Conservation (phyloP, 2,329 filamentous ascomycete genomes). For the Fusarium marasasianum region DNA sequence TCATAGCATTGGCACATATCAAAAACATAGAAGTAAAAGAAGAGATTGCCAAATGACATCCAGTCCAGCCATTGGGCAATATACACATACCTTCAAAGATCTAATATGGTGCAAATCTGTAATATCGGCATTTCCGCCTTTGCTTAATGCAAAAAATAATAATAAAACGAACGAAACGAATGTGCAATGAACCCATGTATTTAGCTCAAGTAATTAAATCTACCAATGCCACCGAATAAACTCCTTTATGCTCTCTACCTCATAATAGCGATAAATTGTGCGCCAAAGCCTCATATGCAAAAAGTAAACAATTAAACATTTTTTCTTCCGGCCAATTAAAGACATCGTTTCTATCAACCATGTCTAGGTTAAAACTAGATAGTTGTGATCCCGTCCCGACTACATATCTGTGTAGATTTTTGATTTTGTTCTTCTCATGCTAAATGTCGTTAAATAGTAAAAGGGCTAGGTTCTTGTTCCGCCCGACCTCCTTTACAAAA, state of each 20-base stretch:
- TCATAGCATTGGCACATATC: neutral
- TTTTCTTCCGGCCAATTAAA: constrained; percentile 38
- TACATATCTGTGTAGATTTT: constrained; percentile 42
- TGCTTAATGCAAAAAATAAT: neutral
- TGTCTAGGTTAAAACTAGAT: constrained; percentile 26
- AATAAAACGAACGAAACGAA: neutral
- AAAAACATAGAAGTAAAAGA: neutral
- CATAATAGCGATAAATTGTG: neutral
- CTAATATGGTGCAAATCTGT: neutral
- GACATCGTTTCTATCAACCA: constrained; percentile 39
- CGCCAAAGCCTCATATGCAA: constrained; percentile 9
- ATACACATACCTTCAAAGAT: neutral
- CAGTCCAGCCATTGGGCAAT: neutral
- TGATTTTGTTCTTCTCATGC: constrained; percentile 39
- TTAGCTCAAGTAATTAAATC: neutral
- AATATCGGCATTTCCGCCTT: neutral
- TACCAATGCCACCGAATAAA: constrained; percentile 2
- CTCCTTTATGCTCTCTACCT: constrained; percentile 4
- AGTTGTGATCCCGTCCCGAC: constrained; percentile 27
- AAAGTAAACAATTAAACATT: constrained; percentile 37
- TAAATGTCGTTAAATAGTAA: constrained; percentile 40
- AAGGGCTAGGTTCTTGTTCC: constrained; percentile 20
- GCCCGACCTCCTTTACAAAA: constrained; percentile 24
- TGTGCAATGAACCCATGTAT: neutral
- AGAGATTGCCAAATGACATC: neutral